Evolutionary conservation across 169 alveolate genomes (phyloP).

Genomic region (Perkinsus chesapeaki): DNA sequence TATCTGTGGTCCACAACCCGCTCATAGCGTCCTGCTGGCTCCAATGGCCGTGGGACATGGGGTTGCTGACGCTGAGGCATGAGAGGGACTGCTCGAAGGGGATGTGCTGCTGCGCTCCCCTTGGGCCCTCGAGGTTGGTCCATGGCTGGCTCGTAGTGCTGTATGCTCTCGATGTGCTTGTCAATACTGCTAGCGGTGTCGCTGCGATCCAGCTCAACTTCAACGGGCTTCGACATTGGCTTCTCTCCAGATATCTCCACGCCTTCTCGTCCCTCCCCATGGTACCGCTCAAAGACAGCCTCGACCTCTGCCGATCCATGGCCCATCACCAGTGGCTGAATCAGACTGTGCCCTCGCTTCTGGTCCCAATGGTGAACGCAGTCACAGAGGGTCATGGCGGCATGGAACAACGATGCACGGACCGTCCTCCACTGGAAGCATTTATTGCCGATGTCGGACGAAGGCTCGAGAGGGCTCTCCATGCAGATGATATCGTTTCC

Average conservation of each 20-base stretch:
- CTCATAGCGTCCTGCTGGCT: background rate
- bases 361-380: background rate
- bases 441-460: background rate
- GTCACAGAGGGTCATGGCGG: background rate
- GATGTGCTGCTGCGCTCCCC: background rate
- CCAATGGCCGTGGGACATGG: background rate
- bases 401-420: background rate
- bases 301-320: background rate
- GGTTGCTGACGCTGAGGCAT: background rate
- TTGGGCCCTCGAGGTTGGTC: background rate
- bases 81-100: background rate
- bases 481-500: background rate
- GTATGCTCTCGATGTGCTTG: background rate
- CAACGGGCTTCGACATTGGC: background rate
- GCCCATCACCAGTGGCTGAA: background rate
- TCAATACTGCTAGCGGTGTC: background rate
- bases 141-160: background rate
- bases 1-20: background rate
- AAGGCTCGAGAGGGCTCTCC: conserved; percentile 2
- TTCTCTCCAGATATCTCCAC: background rate
- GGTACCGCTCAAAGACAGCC: background rate
- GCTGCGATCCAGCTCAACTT: background rate
- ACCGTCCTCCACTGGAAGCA: background rate
- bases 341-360: background rate
- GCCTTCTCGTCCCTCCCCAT: background rate